Conservation (phyloP, 2,329 filamentous ascomycete species). For the Trichophyton benhamiae region DNA sequence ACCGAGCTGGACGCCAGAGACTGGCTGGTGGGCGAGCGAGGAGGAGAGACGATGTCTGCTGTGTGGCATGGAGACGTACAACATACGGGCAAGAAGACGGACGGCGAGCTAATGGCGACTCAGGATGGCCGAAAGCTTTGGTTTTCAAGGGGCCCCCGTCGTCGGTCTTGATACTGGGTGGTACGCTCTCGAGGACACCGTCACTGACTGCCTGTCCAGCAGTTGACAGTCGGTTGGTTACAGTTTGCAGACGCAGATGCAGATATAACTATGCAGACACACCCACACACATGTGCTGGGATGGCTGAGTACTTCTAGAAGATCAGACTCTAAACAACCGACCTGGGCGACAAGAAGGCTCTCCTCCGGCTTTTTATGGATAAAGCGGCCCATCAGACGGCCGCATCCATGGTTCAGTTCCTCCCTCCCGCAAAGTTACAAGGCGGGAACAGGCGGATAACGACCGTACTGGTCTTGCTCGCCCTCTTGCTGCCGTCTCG, state of each 20-base stretch:
- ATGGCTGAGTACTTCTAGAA: neutral
- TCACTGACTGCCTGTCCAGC: neutral
- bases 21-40: neutral
- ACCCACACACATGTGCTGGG: neutral
- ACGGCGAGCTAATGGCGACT: neutral
- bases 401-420: neutral
- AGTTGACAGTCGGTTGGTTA: neutral
- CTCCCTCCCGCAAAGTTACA: neutral
- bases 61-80: neutral
- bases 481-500: neutral
- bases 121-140: neutral
- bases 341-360: no score
- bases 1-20: neutral
- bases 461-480: neutral
- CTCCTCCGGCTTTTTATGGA: neutral
- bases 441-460: conserved; percentile 2
- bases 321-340: neutral
- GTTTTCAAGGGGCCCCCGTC: neutral
- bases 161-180: neutral
- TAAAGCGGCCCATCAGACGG: neutral
- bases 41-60: neutral
- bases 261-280: neutral
- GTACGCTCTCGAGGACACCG: neutral
- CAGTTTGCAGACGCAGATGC: neutral
- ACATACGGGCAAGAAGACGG: neutral